Base-by-base conservation (phyloP, 805 yeast genomes). In the Zygosaccharomyces kombuchaensis region DNA sequence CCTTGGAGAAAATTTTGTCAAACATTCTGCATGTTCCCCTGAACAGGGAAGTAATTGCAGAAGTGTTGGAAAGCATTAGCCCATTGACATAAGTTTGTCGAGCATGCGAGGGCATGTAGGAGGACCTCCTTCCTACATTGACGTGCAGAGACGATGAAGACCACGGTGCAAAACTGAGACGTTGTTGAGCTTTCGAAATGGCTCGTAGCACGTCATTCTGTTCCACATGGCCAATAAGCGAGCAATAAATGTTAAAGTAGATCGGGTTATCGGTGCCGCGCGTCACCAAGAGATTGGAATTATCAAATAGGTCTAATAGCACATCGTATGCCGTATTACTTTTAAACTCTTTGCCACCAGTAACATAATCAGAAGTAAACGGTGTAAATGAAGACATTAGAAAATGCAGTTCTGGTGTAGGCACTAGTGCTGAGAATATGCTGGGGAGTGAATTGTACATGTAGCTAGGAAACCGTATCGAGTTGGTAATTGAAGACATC, bases 401-500 rank as follows among this genome's bases (percentile, higher is more conserved):
- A 57, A 86, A 87, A 63, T 88, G 95, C 54, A 85, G 69, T 36
- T 84, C 84, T 1, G 96, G 96, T 0, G 88, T 82, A 2, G 97
- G 96, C 2, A 93, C 78, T 53, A 93, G 66, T 1, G 91, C 80
- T 1, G 96, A 82, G 40, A 88, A 66, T 13, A 93, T 80, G 40
- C 95, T 83, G 32, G 89, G 86, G 54, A 85, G 68, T 3, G 95
- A 87, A 59, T 84, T 86, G 72, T 87, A 90, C 77, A 89, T 83
- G 68, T 88, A 88, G 39, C 93, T 82, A 3, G 99, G 99, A 63
- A 85, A 91, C 54, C 99, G 73, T 36, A 93, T 68, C 0, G 98
- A 86, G 50, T 91, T 87, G 2, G 98, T 87, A 2, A 88, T 71
- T 0, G 90, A 81, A 0, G 96, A 82, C 73, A 89, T 78, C 8